phyloP scores from a whole-genome alignment of 345 rosid genomes.

The Rhizophora mangle region DNA sequence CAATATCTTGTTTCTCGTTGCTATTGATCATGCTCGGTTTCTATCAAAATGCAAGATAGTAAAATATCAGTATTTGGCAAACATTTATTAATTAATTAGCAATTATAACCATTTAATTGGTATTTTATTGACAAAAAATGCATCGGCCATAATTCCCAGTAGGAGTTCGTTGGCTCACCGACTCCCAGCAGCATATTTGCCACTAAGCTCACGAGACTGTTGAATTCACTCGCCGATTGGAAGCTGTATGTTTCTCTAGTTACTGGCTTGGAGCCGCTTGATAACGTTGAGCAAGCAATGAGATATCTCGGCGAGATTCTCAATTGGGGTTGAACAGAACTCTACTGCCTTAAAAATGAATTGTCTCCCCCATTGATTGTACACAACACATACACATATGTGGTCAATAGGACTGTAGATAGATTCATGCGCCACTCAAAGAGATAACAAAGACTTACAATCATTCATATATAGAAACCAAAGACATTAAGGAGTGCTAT shows the following conservation, averaged over 20 bases:
- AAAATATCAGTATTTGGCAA: too few species aligned
- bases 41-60: too few species aligned
- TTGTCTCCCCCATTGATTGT: slow-evolving; percentile 14
- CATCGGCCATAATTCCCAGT: slow-evolving; percentile 43
- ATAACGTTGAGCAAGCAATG: slow-evolving; percentile 53
- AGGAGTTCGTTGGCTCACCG: slow-evolving; percentile 55
- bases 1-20: too few species aligned
- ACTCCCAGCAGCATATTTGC: slow-evolving; percentile 72
- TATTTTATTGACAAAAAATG: slow-evolving; percentile 16
- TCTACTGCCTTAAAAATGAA: slow-evolving; percentile 27
- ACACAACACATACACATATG: background rate
- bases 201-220: slow-evolving; percentile 64
- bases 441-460: too few species aligned
- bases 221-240: slow-evolving; percentile 40
- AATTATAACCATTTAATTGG: too few species aligned
- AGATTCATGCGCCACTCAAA: too few species aligned
- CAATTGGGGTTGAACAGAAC: slow-evolving; percentile 54
- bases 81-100: too few species aligned
- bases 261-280: slow-evolving; percentile 57
- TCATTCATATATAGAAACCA: background rate
- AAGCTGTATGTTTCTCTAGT: slow-evolving; percentile 57
- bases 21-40: too few species aligned
- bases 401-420: background rate
- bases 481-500: background rate
- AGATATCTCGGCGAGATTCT: slow-evolving; percentile 61